Conservation (phyloP, 139 green algal genomes). For the Ettlia oleoabundans region DNA sequence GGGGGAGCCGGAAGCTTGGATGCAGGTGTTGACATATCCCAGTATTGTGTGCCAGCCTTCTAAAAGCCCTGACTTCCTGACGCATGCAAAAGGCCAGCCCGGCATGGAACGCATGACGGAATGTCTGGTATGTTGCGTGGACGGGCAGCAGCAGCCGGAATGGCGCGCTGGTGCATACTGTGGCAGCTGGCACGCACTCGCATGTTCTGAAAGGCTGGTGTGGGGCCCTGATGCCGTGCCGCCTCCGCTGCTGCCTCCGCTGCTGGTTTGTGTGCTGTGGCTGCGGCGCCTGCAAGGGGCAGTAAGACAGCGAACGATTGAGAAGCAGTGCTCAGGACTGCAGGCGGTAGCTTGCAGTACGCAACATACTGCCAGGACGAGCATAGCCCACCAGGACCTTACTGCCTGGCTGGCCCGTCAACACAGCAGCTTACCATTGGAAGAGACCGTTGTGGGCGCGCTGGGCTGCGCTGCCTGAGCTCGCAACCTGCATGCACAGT, state of each 20-base stretch:
- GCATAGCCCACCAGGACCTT: no score
- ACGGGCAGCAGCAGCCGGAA: no score
- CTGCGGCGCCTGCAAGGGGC: not conserved
- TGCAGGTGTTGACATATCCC: not conserved
- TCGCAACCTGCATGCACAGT: not conserved
- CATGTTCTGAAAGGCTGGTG: constrained; percentile 12
- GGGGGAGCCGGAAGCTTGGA: not conserved
- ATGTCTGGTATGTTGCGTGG: no score
- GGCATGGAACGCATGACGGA: no score
- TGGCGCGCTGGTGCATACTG: no score
- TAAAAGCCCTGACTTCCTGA: not conserved
- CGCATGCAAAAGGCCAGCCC: no score
- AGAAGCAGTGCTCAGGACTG: not conserved
- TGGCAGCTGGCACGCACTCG: no score
- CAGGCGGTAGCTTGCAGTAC: no score
- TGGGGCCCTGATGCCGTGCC: not conserved
- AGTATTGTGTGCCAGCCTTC: not conserved
- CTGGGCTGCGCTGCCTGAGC: not conserved
- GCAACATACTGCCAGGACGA: no score
- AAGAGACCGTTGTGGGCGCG: not conserved
- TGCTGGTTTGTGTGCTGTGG: not conserved
- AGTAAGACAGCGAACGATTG: not conserved
- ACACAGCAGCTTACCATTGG: not conserved
- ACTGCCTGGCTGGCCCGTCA: no score
- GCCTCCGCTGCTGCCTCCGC: not conserved